Evolutionary conservation across 345 rosid genomes (phyloP).

Genomic region (Eucalyptus cloeziana): DNA sequence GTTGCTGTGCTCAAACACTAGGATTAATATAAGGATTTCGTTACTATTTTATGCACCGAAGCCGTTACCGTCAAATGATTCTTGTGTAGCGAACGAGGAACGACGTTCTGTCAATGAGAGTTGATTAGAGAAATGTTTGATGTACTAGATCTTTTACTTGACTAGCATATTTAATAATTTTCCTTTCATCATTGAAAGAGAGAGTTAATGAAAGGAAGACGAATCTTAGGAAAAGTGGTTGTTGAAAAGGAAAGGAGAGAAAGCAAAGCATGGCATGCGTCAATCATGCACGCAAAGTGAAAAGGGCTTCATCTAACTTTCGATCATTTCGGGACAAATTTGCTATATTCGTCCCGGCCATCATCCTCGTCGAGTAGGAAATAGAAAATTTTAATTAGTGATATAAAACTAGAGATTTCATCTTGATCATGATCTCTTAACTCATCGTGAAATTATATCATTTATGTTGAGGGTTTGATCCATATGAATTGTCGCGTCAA

Average conservation of each 20-base stretch:
- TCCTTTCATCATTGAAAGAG: not conserved
- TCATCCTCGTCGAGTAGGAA: not conserved
- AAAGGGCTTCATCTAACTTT: not conserved
- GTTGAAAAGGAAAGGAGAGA: not conserved
- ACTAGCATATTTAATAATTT: not conserved
- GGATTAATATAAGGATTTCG: not conserved
- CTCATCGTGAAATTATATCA: not conserved
- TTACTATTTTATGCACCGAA: not conserved
- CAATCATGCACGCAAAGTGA: not conserved
- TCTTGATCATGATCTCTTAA: accelerated
- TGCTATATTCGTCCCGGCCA: not conserved
- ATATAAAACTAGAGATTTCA: not conserved
- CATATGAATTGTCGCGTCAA: not conserved
- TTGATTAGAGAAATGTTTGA: not conserved
- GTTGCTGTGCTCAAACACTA: not conserved
- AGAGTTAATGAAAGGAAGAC: not conserved
- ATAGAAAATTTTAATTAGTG: not conserved
- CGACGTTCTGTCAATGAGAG: not conserved
- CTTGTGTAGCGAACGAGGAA: not conserved
- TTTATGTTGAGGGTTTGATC: not conserved
- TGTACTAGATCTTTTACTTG: not conserved
- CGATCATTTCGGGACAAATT: not conserved
- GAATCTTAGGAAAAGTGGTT: not conserved
- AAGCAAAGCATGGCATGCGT: not conserved
- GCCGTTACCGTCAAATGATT: not conserved